These are phyloP conservation scores for Suhomyces sp. DNA, from an alignment of 805 yeast species.

Conservation along the genomic window DNA sequence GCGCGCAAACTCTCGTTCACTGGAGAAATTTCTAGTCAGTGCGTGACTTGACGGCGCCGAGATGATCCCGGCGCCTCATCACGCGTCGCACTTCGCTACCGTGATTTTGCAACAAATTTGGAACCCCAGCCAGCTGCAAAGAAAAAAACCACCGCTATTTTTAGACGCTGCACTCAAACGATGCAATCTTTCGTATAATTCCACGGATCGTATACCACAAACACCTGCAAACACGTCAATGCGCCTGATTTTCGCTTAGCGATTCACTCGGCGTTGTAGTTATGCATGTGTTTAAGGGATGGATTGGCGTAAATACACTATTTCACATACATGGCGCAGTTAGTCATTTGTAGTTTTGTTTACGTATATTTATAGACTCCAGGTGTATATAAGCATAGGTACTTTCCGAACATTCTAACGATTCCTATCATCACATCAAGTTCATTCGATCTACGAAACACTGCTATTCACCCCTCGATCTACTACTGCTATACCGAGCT, in stretches of 20 bases:
- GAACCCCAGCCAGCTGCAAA: background rate
- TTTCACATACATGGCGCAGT: background rate
- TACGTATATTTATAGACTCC: background rate
- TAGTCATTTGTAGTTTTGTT: background rate
- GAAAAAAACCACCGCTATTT: background rate
- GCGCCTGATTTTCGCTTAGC: background rate
- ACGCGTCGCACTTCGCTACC: background rate
- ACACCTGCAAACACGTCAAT: background rate
- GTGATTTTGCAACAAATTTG: conserved; percentile 2
- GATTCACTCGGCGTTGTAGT: background rate
- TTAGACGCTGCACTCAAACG: background rate
- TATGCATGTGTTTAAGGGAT: background rate
- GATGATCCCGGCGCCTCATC: background rate
- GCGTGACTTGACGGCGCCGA: background rate
- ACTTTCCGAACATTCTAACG: background rate
- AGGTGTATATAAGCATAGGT: background rate
- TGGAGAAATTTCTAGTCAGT: background rate
- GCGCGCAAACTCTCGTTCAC: too few species aligned
- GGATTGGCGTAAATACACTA: background rate
- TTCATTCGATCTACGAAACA: too few species aligned
- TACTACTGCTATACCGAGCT: too few species aligned
- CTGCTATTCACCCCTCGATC: too few species aligned
- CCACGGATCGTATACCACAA: background rate
- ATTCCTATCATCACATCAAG: background rate
- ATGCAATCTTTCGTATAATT: background rate